Conservation (phyloP, 306 rosid species). For the Ammopiptanthus mongolicus region DNA sequence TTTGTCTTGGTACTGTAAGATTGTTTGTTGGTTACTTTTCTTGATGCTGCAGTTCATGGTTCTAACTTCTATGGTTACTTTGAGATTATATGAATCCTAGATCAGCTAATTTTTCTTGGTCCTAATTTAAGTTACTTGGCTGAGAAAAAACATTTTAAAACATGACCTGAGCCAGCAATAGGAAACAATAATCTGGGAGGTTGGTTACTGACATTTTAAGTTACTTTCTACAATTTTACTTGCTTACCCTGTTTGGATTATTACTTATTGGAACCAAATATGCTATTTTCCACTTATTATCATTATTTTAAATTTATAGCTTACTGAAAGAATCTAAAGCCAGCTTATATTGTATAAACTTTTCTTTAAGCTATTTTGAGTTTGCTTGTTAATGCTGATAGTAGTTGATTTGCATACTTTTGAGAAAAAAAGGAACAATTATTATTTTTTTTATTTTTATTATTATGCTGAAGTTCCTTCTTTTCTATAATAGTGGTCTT, state of each 20-base stretch:
- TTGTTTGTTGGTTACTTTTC: not conserved
- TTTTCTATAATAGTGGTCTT: not conserved
- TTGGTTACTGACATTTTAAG: not conserved
- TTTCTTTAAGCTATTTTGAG: not conserved
- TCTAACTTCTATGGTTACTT: not conserved
- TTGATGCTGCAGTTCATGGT: not conserved
- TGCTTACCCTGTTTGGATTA: not conserved
- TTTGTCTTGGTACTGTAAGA: not conserved
- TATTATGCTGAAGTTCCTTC: constrained; percentile 4
- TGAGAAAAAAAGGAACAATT: not conserved
- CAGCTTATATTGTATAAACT: not conserved
- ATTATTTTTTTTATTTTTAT: not conserved
- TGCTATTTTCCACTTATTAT: not conserved
- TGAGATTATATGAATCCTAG: not conserved
- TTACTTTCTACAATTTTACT: not conserved
- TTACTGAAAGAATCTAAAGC: not conserved
- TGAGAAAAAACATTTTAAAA: not conserved
- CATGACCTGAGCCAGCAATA: not conserved
- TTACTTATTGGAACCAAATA: not conserved
- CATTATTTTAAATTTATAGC: not conserved
- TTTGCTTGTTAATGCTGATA: not conserved
- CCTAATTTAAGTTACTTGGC: not conserved
- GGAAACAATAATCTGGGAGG: not conserved
- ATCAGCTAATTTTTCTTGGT: not conserved
- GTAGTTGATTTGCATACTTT: not conserved